Percentiles rank a stretch among this genome's conserved stretches.
These are phyloP conservation scores for Metschnikowia sp. DNA, from an alignment of 805 yeast genomes.

Conservation along the genomic window DNA sequence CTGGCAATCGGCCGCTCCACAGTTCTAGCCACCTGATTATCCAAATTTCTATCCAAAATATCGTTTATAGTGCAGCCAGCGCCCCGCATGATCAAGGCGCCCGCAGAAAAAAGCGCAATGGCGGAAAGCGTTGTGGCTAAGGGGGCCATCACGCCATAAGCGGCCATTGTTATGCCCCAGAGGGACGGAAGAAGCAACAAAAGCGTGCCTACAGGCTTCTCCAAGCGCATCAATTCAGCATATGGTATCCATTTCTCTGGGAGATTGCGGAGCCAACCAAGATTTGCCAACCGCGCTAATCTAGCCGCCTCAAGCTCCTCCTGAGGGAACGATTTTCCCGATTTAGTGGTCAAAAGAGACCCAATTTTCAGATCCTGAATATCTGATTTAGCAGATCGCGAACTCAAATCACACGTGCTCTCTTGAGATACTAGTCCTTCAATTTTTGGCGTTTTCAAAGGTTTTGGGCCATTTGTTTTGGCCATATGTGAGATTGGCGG, in stretches of 20 bases:
- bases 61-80: slow-evolving; percentile 98
- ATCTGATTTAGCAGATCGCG: background rate
- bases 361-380: background rate
- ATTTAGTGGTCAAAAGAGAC: background rate
- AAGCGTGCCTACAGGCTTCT: slow-evolving; percentile 95
- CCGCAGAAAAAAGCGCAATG: slow-evolving; percentile 70
- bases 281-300: slow-evolving; percentile 43
- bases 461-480: too few species aligned
- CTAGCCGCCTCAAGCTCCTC: slow-evolving; percentile 51
- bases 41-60: slow-evolving; percentile 77
- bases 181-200: slow-evolving; percentile 78
- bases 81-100: slow-evolving; percentile 90
- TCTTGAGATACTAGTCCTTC: too few species aligned
- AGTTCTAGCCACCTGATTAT: slow-evolving; percentile 82
- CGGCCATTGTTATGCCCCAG: slow-evolving; percentile 93
- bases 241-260: slow-evolving; percentile 82
- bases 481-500: slow-evolving; percentile 9
- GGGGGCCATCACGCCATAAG: slow-evolving; percentile 69
- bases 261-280: slow-evolving; percentile 51
- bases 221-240: slow-evolving; percentile 87
- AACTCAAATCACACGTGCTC: too few species aligned
- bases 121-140: slow-evolving; percentile 57
- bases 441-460: too few species aligned
- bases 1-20: slow-evolving; percentile 90
- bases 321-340: slow-evolving; percentile 22